phyloP scores from a whole-genome alignment of 163 green algal species.

The Volvox carteri region DNA sequence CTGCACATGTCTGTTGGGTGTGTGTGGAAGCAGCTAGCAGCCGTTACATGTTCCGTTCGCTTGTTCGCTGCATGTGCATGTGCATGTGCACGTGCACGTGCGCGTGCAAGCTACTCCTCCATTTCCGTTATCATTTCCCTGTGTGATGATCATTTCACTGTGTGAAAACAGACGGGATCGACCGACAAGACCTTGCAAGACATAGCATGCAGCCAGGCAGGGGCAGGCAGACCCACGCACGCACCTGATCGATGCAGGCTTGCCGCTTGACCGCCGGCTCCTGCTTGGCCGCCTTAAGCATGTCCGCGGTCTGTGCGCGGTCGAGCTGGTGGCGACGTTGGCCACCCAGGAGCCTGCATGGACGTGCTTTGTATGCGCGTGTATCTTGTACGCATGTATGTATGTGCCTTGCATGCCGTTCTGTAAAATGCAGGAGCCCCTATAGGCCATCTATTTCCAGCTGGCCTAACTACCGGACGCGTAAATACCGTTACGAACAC shows the following conservation, averaged over 20 bases:
- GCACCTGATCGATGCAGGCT: conserved; percentile 2
- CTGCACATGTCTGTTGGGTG: too few species aligned
- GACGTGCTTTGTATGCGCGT: too few species aligned
- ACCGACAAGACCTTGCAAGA: not conserved
- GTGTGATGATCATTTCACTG: too few species aligned
- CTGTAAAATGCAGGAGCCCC: not conserved
- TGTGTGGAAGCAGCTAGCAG: too few species aligned
- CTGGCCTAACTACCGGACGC: too few species aligned
- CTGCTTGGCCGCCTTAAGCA: conserved; percentile 72
- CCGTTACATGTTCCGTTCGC: too few species aligned
- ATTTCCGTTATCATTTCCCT: too few species aligned
- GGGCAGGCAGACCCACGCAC: not conserved
- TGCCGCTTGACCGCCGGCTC: conserved; percentile 59
- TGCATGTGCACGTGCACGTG: too few species aligned
- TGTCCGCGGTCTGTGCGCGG: conserved; percentile 65
- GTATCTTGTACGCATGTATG: not conserved
- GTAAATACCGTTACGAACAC: too few species aligned
- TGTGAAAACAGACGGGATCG: not conserved
- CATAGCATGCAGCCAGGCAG: not conserved
- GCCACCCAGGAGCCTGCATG: conserved; percentile 56
- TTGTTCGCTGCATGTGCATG: too few species aligned
- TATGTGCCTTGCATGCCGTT: not conserved
- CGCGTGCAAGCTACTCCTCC: too few species aligned
- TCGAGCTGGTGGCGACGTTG: conserved; percentile 78
- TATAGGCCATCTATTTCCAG: too few species aligned